Evolutionary conservation across 2,329 filamentous ascomycete species (phyloP).

Genomic region (Aspergillus spinulosporus): DNA sequence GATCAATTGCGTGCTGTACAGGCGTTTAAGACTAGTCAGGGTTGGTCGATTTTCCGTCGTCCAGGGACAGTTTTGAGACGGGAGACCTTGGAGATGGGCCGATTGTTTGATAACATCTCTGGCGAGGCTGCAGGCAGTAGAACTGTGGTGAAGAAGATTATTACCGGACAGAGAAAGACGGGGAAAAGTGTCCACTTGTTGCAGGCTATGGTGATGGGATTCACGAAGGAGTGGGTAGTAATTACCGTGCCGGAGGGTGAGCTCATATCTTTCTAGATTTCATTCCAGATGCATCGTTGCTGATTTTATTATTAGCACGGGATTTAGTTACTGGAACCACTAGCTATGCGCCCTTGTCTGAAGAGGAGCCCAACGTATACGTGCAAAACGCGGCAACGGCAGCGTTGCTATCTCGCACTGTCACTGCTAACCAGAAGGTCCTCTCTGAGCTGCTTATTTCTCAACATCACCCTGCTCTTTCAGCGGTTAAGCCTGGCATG

Average conservation of each 20-base stretch:
- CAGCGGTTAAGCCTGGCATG: constrained; percentile 58
- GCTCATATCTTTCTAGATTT: constrained; percentile 23
- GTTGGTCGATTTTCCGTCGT: constrained; percentile 80
- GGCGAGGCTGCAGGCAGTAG: constrained; percentile 40
- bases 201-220: constrained; percentile 78
- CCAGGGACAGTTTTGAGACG: constrained; percentile 76
- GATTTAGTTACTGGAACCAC: constrained; percentile 79
- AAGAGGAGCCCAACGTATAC: constrained; percentile 59
- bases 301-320: constrained; percentile 57
- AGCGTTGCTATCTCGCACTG: constrained; percentile 70
- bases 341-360: constrained; percentile 71
- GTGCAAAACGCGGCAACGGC: constrained; percentile 77
- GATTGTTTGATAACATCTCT: constrained; percentile 59
- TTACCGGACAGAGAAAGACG: constrained; percentile 71
- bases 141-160: constrained; percentile 56
- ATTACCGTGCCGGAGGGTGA: constrained; percentile 86
- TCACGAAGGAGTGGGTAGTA: constrained; percentile 83
- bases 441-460: constrained; percentile 57
- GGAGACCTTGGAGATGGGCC: constrained; percentile 73
- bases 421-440: constrained; percentile 68
- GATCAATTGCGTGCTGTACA: constrained; percentile 81
- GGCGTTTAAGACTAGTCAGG: constrained; percentile 87
- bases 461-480: constrained; percentile 58
- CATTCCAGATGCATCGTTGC: constrained; percentile 4
- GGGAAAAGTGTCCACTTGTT: constrained; percentile 87